Evolutionary conservation across 2,329 filamentous ascomycete species (phyloP).

Genomic region (Trichocomaceae sp.): DNA sequence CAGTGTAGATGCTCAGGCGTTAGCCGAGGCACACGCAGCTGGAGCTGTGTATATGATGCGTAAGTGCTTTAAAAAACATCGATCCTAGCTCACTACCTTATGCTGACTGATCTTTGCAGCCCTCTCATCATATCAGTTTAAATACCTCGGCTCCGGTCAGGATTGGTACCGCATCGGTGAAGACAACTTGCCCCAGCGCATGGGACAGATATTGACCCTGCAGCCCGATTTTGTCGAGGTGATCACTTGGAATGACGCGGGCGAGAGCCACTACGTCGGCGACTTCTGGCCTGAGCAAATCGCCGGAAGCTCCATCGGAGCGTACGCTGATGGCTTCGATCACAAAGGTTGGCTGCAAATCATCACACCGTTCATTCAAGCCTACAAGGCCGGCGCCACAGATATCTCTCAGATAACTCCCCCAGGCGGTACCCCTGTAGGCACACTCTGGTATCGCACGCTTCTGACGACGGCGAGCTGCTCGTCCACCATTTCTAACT

Average conservation of each 20-base stretch:
- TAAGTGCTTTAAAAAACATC: background rate
- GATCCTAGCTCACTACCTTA: background rate
- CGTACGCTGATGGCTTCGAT: slow-evolving; percentile 7
- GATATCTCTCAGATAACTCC: slow-evolving; percentile 1
- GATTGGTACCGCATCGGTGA: slow-evolving; percentile 9
- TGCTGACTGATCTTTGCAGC: background rate
- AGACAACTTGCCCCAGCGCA: slow-evolving; percentile 1
- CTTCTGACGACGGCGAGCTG: slow-evolving; percentile 5
- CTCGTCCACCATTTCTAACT: slow-evolving; percentile 5
- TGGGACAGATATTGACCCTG: slow-evolving; percentile 2
- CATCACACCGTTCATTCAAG: slow-evolving; percentile 3
- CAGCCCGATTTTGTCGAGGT: slow-evolving; percentile 10
- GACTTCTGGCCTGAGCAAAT: slow-evolving; percentile 8
- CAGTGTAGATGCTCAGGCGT: background rate
- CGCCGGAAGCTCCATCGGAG: background rate
- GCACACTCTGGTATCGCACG: slow-evolving; percentile 8
- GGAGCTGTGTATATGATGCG: slow-evolving; percentile 9
- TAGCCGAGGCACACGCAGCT: background rate
- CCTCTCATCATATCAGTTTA: slow-evolving; percentile 8
- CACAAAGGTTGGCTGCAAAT: slow-evolving; percentile 7
- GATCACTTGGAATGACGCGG: slow-evolving; percentile 10
- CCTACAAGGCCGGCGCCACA: slow-evolving; percentile 4
- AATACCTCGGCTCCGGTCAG: slow-evolving; percentile 1
- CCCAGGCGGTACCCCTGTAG: background rate
- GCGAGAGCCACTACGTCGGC: slow-evolving; percentile 10